Base-by-base conservation (phyloP, 768 basidiomycete genomes). In the Agaricus sinodeliciosus region DNA sequence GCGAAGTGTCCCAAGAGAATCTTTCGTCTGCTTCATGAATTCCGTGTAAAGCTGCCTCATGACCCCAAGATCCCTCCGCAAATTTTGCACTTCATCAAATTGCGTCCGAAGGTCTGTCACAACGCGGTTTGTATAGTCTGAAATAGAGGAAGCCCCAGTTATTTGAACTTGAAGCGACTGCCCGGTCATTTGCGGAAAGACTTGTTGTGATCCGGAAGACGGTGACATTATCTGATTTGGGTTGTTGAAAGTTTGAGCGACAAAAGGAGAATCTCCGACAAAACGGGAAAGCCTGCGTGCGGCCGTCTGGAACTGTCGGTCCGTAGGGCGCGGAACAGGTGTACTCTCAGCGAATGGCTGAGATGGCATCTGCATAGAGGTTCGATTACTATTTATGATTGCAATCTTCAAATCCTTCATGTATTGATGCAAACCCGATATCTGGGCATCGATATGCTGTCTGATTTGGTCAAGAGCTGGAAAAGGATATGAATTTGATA, bases 381-480 rank as follows among this genome's bases (percentile, higher is more conserved):
- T 69, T 48, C 85, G 78, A 25, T 79, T 74, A 56, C 68, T 75
- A 55, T 66, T 72, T 22, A 75, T 65, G 35, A 98, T 82, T 2
- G 77, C 73, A 2, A 75, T 72, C 61, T 83, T 85, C 59, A 98
- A 78, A 39, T 98, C 94, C 59, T 93, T 92, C 68, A 97, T 80
- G 55, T 98, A 94, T 58, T 87, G 85, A 27, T 90, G 83, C 15
- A 99, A 72, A 0, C 72, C 73, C 0, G 89, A 84, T 56, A 99
- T 94, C 61, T 95, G 94, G 2, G 82, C 62, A 62, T 99, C 95
- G 59, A 99, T 94, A 65, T 99, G 95, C 63, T 97, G 93, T 65
- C 95, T 97, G 67, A 99, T 95, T 66, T 98, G 95, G 68, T 99
- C 94, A 50, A 98, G 84, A 19, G 93, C 95, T 99, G 60, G 16